Conservation (phyloP, 305 asterid species). For the Fraxinus ornus region DNA sequence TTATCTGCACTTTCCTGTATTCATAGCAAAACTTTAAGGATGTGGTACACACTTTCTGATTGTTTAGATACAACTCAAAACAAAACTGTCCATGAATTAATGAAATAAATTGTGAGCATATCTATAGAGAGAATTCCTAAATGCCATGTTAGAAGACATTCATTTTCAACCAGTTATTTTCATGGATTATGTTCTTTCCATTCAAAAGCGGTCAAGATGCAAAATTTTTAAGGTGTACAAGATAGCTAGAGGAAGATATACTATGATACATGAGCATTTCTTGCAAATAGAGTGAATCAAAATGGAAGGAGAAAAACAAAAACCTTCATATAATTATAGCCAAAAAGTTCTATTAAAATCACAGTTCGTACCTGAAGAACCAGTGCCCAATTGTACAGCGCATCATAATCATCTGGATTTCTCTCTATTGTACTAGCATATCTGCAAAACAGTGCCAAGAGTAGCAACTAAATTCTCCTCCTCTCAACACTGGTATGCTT, state of each 20-base stretch:
- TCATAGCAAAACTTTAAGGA: conserved; percentile 22
- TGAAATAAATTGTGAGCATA: conserved; percentile 9
- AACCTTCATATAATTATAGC: neutral
- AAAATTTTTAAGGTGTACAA: conserved; percentile 4
- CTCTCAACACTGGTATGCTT: conserved; percentile 9
- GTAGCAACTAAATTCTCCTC: conserved; percentile 21
- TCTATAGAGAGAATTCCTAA: conserved; percentile 8
- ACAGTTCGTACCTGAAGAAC: conserved; percentile 80
- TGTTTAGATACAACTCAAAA: neutral
- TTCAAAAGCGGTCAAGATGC: conserved; percentile 4
- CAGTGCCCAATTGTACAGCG: conserved; percentile 97
- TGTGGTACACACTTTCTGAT: neutral
- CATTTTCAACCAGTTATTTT: neutral
- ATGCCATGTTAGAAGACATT: conserved; percentile 10
- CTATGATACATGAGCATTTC: conserved; percentile 1
- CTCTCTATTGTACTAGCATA: conserved; percentile 87
- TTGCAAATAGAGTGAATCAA: conserved; percentile 12
- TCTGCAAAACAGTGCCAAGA: conserved; percentile 47
- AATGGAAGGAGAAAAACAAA: conserved; percentile 22
- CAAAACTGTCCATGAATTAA: conserved; percentile 11
- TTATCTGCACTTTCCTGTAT: conserved; percentile 99
- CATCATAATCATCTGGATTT: conserved; percentile 96
- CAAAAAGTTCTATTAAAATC: conserved; percentile 20
- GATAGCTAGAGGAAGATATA: conserved; percentile 18
- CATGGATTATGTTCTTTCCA: neutral